Conservation (phyloP, 2,329 filamentous ascomycete genomes). For the Epicoccum sorghinum region DNA sequence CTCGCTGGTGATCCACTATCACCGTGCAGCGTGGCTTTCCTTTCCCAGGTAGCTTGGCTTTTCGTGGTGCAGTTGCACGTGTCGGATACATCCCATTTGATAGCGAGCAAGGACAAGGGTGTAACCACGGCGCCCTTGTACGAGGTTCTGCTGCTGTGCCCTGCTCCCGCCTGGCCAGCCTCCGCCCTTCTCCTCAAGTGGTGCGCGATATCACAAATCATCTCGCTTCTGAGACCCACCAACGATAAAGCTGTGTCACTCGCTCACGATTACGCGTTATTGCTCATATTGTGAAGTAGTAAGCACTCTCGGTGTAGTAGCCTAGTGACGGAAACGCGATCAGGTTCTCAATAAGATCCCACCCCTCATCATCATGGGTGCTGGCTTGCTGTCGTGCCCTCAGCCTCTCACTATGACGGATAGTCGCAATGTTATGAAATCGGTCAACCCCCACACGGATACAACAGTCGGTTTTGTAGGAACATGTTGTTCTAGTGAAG, state of each 20-base stretch:
- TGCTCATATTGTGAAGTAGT: too few species aligned
- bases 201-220: conserved; percentile 1
- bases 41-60: conserved; percentile 7
- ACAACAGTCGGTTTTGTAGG: too few species aligned
- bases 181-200: conserved; percentile 8
- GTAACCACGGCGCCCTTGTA: conserved; percentile 7
- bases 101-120: conserved; percentile 7
- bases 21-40: conserved; percentile 6
- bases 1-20: conserved; percentile 5
- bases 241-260: background rate
- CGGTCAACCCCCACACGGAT: too few species aligned
- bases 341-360: background rate
- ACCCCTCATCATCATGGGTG: too few species aligned
- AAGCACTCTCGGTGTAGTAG: background rate
- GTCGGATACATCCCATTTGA: background rate
- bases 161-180: background rate
- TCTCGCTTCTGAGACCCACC: background rate
- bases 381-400: too few species aligned
- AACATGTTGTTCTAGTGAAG: too few species aligned
- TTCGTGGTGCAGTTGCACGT: conserved; percentile 16
- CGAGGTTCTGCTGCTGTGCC: conserved; percentile 8
- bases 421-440: too few species aligned
- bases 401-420: too few species aligned
- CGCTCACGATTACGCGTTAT: background rate
- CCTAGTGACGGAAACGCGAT: background rate